phyloP scores from a whole-genome alignment of 129 eudicot genomes.

The Heracleum sosnowskyi region DNA sequence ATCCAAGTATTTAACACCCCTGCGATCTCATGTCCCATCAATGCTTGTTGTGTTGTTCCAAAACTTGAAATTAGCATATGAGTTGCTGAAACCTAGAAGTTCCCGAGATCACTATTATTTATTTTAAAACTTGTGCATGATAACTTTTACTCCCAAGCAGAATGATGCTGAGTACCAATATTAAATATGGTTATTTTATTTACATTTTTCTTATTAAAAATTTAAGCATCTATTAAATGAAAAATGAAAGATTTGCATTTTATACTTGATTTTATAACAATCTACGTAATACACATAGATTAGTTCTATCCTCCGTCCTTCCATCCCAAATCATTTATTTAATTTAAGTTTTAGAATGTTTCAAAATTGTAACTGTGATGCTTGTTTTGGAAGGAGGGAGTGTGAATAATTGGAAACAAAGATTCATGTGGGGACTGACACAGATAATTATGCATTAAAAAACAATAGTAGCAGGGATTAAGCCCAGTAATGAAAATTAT shows the following conservation, averaged over 20 bases:
- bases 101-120: not conserved
- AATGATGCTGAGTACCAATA: not conserved
- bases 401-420: not conserved
- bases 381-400: not conserved
- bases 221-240: not conserved
- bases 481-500: not conserved
- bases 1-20: not conserved
- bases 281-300: not conserved
- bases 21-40: not conserved
- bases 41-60: not conserved
- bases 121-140: not conserved
- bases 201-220: not conserved
- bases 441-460: not conserved
- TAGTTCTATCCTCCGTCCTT: not conserved
- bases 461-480: not conserved
- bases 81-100: not conserved
- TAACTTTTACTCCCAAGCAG: not conserved
- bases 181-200: not conserved
- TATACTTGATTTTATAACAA: not conserved
- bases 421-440: not conserved
- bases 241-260: not conserved
- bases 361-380: not conserved
- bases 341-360: not conserved
- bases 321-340: not conserved
- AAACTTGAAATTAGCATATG: not conserved